phyloP scores from a whole-genome alignment of 768 basidiomycete species.

The Jaapia argillacea region DNA sequence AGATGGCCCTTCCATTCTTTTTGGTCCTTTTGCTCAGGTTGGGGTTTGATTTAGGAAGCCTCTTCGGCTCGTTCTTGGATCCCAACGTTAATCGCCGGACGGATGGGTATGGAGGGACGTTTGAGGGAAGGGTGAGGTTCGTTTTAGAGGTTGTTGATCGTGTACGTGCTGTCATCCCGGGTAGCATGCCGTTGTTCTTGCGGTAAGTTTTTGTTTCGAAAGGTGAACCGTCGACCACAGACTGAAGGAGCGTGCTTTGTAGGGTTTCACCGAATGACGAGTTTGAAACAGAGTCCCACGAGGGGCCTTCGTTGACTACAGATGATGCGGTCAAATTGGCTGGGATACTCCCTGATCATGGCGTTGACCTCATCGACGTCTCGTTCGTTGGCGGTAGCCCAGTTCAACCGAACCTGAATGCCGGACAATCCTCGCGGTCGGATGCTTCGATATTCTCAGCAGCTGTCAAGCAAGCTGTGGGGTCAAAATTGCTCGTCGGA shows the following conservation, averaged over 20 bases:
- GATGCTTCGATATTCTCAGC: conserved; percentile 48
- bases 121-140: conserved; percentile 59
- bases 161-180: conserved; percentile 48
- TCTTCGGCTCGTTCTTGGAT: conserved; percentile 47
- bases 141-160: conserved; percentile 55
- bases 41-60: conserved; percentile 48
- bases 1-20: too few relatives aligned
- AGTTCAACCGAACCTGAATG: conserved; percentile 20
- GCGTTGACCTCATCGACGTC: conserved; percentile 70
- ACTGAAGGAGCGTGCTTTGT: too few relatives aligned
- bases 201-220: too few relatives aligned
- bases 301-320: conserved; percentile 56
- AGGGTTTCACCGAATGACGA: conserved; percentile 71
- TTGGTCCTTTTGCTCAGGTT: conserved; percentile 52
- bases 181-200: conserved; percentile 60
- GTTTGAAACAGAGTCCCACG: conserved; percentile 45
- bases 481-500: conserved; percentile 34
- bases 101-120: conserved; percentile 61
- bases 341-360: conserved; percentile 45
- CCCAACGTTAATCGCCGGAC: conserved; percentile 53
- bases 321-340: conserved; percentile 61
- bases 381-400: conserved; percentile 61
- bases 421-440: conserved; percentile 30
- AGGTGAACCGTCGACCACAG: too few relatives aligned
- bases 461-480: conserved; percentile 36